Evolutionary conservation across 2,329 filamentous ascomycete genomes (phyloP).

Genomic region (Phoma sp.): DNA sequence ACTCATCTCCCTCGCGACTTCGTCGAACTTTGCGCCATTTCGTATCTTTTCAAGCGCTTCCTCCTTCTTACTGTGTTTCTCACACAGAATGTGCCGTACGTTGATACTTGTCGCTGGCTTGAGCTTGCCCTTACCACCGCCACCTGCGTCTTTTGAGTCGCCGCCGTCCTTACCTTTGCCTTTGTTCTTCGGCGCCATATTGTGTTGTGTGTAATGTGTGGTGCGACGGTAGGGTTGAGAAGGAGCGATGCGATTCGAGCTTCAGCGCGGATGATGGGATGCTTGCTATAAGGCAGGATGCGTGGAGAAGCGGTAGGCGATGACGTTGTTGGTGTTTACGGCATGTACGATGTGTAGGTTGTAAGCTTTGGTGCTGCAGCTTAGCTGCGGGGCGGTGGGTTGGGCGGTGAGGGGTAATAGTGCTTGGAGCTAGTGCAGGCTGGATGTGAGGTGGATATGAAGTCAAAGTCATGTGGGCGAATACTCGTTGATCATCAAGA

Average conservation of each 20-base stretch:
- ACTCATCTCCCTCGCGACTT: slow-evolving; percentile 74
- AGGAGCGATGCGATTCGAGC: too few species aligned
- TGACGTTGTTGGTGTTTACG: too few species aligned
- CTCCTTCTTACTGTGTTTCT: slow-evolving; percentile 80
- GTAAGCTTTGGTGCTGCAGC: too few species aligned
- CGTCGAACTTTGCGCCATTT: slow-evolving; percentile 74
- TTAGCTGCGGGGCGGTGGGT: background rate
- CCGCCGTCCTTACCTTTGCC: slow-evolving; percentile 32
- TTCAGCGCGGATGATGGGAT: too few species aligned
- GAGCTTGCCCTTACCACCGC: slow-evolving; percentile 54
- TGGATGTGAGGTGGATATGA: too few species aligned
- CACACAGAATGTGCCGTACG: slow-evolving; percentile 76
- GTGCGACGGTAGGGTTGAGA: background rate
- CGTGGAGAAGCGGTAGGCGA: too few species aligned
- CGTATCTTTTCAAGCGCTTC: slow-evolving; percentile 74
- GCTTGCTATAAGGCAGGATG: background rate
- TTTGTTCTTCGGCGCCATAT: slow-evolving; percentile 41
- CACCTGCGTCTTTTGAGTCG: slow-evolving; percentile 45
- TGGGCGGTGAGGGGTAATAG: too few species aligned
- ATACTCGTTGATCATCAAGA: background rate
- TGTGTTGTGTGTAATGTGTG: background rate
- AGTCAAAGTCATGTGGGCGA: too few species aligned
- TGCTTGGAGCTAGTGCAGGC: too few species aligned
- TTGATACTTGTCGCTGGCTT: slow-evolving; percentile 74
- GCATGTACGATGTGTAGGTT: too few species aligned